Evolutionary conservation across 306 rosid species (phyloP), one percentile per base, ranked within the genome.

Genomic region (Ormosia semicastrata): DNA sequence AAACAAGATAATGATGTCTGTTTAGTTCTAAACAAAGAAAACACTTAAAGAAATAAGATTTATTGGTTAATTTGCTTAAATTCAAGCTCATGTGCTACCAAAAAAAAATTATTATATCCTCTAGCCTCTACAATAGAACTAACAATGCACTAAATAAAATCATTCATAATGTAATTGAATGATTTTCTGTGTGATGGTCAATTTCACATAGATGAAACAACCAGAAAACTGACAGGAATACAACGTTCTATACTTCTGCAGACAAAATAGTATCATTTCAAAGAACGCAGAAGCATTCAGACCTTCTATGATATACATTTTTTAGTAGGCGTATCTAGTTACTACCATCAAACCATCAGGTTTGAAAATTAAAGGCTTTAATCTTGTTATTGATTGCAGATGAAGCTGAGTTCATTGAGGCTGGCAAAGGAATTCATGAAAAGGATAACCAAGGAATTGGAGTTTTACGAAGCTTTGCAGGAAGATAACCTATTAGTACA

Each of bases 391-490:
- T 70, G n/a, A 32, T 39, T 69, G 84, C 90, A 95, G 99, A 91
- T 95, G 92, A 95, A 95, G 81, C 2, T 89, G 50, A 87, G 95
- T 73, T 89, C 99, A 33, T 37, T 90, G 82, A 93, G 71, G 80
- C 84, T 95, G 15, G 98, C 91, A 6, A 95, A 85, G 67, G 90
- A 85, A 75, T 91, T 67, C 83, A 95, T 93, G 97, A 86, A 79
- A 77, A 73, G 94, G 54, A 66, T 93, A 52, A 79, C 83, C 3
- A 91, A 76, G 64, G 97, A 95, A 69, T 39, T 88, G 14, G 71
- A 36, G 56, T 76, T 85, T 6, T 37, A 34, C 3, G 98, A 93
- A 36, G 60, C 86, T 39, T 82, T 81, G 36, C 87, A 84, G 34
- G 82, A 85, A 70, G 97, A 89, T 5, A 87, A 82, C 59, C 92